A percentile compares a stretch with the other conserved stretches of the same genome.
Evolutionary conservation across 179 eudicot species (phyloP).

Genomic region (Monotropa hypopitys): DNA sequence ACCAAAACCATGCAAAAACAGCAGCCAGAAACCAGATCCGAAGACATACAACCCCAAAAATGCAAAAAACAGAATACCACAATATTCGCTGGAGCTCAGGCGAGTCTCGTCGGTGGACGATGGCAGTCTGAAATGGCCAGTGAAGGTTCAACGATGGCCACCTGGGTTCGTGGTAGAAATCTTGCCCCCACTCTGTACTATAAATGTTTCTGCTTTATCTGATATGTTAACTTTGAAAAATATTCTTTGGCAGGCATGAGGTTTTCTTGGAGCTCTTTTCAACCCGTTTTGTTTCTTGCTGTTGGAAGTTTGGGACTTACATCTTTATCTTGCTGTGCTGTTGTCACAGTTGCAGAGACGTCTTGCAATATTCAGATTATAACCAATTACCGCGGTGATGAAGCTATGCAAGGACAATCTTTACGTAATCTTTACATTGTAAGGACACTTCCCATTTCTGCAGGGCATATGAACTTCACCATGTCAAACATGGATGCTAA

Average conservation of each 20-base stretch:
- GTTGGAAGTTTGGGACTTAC: conserved; percentile 98
- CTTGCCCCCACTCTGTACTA: conserved; percentile 1
- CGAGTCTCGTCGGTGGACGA: no score
- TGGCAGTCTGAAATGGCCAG: no score
- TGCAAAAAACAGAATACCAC: no score
- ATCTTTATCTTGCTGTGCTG: conserved; percentile 85
- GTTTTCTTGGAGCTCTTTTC: conserved; percentile 72
- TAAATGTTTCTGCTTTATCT: conserved; percentile 31
- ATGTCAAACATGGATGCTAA: not conserved
- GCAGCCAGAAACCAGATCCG: no score
- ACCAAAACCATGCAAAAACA: no score
- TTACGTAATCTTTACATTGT: no score
- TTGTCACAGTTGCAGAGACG: conserved; percentile 80
- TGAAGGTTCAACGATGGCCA: no score
- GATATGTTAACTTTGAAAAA: conserved; percentile 36
- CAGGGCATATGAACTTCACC: not conserved
- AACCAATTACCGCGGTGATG: not conserved
- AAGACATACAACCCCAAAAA: no score
- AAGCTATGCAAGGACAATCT: not conserved
- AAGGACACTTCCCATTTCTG: not conserved
- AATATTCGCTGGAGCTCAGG: no score
- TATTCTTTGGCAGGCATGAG: conserved; percentile 65
- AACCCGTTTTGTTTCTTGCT: conserved; percentile 66
- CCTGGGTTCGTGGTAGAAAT: no score
- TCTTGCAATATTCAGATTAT: conserved; percentile 6